Evolutionary conservation across 768 basidiomycete species (phyloP), one percentile per base, ranked within the genome.

Genomic region (Agrocybe chaxingu): DNA sequence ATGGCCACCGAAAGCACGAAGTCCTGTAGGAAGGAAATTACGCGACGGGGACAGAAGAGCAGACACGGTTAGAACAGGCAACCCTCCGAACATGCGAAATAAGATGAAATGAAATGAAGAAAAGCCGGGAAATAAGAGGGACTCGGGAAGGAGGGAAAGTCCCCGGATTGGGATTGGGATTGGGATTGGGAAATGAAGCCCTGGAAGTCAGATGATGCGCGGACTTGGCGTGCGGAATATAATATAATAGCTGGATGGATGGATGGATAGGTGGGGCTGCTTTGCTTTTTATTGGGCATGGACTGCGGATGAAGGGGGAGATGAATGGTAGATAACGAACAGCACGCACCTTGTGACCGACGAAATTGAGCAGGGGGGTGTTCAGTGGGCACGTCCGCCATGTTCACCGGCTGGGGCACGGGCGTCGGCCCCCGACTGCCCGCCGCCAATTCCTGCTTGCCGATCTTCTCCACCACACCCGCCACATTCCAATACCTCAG

Each of bases 331-430:
- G 24, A 24, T 24, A 24, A 24, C 3, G 5, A 79, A 82, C n/a
- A n/a, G n/a, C n/a, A n/a, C 65, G 80, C 77, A 68, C 93, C 87
- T 92, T 94, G 68, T 95, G 93, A 12, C 93, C 93, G 54, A 78
- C 81, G 60, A 93, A 85, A 57, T 44, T 55, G 48, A 47, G 42
- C 19, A 51, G 40, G 34, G 34, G 57, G 34, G 34, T 52, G 36
- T 41, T 47, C n/a, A 9, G 33, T 43, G 7, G 19, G 42, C 18
- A 44, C 45, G 42, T 33, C 44, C 43, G 32, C 29, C 42, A 31
- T 49, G 38, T 30, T 48, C 30, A 54, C 46, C 12, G 55, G 47
- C 3, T 87, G 88, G 0, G 86, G 87, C 12, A 45, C 45, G 13
- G 34, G 48, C 12, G 44, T 10, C 11, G 51, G 12, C 87, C 89